Evolutionary conservation across 441 rosid species (phyloP).

Genomic region (Erodium trifolium): DNA sequence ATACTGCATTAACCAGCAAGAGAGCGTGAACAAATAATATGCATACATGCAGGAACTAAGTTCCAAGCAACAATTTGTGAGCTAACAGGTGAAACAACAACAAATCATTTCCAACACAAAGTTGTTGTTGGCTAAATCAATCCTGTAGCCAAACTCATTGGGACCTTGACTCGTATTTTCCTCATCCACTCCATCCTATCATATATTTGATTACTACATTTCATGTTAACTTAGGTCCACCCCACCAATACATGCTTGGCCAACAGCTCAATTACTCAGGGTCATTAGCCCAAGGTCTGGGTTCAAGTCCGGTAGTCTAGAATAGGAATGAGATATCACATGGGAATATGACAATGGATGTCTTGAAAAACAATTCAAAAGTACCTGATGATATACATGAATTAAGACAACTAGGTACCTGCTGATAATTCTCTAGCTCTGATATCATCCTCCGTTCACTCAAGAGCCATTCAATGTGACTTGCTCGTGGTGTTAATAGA

Average conservation of each 20-base stretch:
- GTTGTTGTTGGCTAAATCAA: no score
- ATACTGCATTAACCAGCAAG: not conserved
- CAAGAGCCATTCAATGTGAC: constrained; percentile 73
- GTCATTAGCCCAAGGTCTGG: not conserved
- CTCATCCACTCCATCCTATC: not conserved
- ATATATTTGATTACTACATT: not conserved
- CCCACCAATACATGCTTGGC: not conserved
- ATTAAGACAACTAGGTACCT: constrained; percentile 35
- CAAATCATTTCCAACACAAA: no score
- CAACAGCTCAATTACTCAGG: not conserved
- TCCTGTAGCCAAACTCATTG: not conserved
- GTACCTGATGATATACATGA: not conserved
- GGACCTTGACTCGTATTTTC: not conserved
- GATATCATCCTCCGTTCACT: constrained; percentile 61
- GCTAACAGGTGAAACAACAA: not conserved
- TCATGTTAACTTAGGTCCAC: not conserved
- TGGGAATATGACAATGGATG: not conserved
- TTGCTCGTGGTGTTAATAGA: constrained; percentile 53
- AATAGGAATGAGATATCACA: not conserved
- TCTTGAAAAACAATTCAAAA: not conserved
- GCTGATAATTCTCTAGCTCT: constrained; percentile 79
- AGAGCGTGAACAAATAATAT: not conserved
- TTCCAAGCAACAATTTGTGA: not conserved
- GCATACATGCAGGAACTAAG: not conserved
- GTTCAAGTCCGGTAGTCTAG: not conserved